Base-by-base conservation (phyloP, 495 filamentous ascomycete genomes). In the Parathielavia appendiculata region DNA sequence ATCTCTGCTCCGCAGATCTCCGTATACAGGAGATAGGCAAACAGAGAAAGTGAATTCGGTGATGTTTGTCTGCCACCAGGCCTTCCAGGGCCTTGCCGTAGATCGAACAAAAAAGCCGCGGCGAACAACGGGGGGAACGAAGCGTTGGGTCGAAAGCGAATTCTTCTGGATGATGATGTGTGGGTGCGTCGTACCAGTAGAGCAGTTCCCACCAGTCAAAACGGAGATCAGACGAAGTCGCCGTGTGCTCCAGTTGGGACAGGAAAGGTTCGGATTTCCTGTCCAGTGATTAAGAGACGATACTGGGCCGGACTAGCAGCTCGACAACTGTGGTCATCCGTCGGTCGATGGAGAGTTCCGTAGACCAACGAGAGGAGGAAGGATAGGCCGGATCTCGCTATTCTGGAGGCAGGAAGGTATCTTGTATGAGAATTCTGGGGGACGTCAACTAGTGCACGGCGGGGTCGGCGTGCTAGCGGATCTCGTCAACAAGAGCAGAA, bases 391-490 rank as follows among this genome's bases (percentile, higher is more conserved):
- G 54, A 56, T 48, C 45, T 55, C 44, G 60, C 54, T 48, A 43
- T 54, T 57, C 60, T 51, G 51, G 63, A 63, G 63, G 58, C 53
- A 63, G 56, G 60, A 65, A 57, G 63, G 59, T 64, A 66, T 68
- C 65, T 69, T 69, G 66, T 69, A 68, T 64, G 57, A 62, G 48
- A n/a, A 58, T 56, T 46, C 26, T 30, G 52, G 56, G 64, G 56
- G 60, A 58, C 54, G 58, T 51, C 56, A 67, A 62, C 52, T 22
- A 54, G 60, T 62, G 57, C 43, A 63, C 56, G 66, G 73, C 71
- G 73, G 72, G 71, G 66, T 68, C 64, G 67, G 63, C 70, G 66
- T 68, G 48, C 54, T 53, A 46, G 46, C 57, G 54, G 53, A 64
- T 59, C 41, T 61, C 59, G 54, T 65, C 26, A 30, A 30, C 58